Evolutionary conservation across 1,139 yeast genomes (phyloP), one percentile per base, ranked within the genome.

Genomic region (Sugiyamaella castrensis): DNA sequence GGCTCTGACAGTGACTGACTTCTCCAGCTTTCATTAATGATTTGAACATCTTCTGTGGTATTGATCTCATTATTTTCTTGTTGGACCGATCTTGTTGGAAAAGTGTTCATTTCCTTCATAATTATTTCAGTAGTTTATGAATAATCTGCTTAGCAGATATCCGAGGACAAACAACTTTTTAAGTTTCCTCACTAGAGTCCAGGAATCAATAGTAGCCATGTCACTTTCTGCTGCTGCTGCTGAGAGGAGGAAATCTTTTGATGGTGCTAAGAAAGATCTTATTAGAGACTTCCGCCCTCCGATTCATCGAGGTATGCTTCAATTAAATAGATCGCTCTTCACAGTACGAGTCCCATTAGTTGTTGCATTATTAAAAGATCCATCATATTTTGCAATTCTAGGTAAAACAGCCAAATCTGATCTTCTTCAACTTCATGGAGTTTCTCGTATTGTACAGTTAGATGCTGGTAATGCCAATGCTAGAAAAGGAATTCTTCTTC

Each of bases 351-450:
- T 85, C 5, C 77, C 81, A 0, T 70, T 88, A 19, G 77, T 85
- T 55, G 84, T 81, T 12, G 88, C 91, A 1, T 68, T 74, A 46
- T 81, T 91, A 60, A 80, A 83, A 1, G 81, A 88, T 50, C 88
- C 94, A 0, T 74, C 77, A 6, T 81, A 81, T 62, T 63, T 76
- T 30, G 64, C 71, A 31, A 47, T 47, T 4, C 64, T 74, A 47
- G 77, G 79, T 19, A 81, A 80, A 57, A 58, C 66, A 7, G 76
- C 79, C 61, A 75, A 77, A 52, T 63, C 69, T 8, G 87, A 84
- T 58, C 72, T 86, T 15, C 66, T 88, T 26, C 76, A 77, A 57
- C 64, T 84, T 19, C 87, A 87, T 9, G 76, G 84, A 3, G 69
- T 85, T 13, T 80, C 86, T 36, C 85, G 84, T 56, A 80, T 87